phyloP scores from a whole-genome alignment of 2,329 filamentous ascomycete species.

The Epichloe bromicola region DNA sequence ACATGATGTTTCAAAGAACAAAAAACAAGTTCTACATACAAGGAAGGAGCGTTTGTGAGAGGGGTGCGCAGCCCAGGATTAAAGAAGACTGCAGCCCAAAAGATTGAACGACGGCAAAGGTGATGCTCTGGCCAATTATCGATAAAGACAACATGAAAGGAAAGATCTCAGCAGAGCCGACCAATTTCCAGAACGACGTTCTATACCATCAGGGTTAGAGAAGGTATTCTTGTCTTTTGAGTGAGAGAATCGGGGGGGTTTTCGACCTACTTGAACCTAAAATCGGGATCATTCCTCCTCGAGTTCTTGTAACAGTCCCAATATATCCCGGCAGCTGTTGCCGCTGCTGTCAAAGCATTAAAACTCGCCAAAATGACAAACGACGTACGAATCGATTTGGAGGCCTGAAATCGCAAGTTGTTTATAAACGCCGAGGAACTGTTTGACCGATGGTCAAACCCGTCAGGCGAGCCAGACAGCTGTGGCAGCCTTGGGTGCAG shows the following conservation, averaged over 20 bases:
- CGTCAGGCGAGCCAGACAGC: constrained; percentile 5
- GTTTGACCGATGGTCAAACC: constrained; percentile 24
- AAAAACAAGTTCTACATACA: constrained; percentile 25
- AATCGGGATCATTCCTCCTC: constrained; percentile 27
- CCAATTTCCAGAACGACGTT: constrained; percentile 26
- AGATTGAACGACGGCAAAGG: constrained; percentile 44
- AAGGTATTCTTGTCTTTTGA: not conserved
- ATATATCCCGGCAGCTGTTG: constrained; percentile 42
- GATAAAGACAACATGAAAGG: constrained; percentile 44
- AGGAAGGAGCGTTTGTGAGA: constrained; percentile 47
- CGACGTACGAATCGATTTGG: constrained; percentile 46
- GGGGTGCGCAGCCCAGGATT: constrained; percentile 37
- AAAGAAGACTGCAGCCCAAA: constrained; percentile 39
- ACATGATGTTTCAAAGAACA: not conserved
- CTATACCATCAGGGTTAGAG: constrained; percentile 12
- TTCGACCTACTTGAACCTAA: constrained; percentile 27
- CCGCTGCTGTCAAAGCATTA: constrained; percentile 45
- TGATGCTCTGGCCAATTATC: constrained; percentile 43
- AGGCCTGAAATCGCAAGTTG: constrained; percentile 37
- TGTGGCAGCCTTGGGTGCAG: constrained; percentile 5
- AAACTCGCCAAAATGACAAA: constrained; percentile 48
- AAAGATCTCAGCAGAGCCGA: constrained; percentile 35
- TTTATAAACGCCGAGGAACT: constrained; percentile 34
- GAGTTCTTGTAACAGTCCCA: constrained; percentile 39
- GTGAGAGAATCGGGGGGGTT: not conserved